Evolutionary conservation across 495 filamentous ascomycete species (phyloP).

Genomic region (Letharia columbiana): DNA sequence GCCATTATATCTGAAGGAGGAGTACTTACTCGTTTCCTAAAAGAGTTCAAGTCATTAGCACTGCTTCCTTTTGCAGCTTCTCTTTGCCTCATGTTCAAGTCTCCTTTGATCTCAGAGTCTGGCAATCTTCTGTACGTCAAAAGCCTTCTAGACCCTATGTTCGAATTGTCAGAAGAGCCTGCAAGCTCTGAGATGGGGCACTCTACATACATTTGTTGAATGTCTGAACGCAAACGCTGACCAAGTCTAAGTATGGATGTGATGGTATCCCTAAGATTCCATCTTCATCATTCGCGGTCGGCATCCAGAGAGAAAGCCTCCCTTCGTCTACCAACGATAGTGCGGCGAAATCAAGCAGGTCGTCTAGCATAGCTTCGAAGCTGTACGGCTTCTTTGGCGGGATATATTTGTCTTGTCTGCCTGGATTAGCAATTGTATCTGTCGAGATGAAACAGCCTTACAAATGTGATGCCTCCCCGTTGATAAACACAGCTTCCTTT

Average conservation of each 20-base stretch:
- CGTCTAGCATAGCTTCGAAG: slow-evolving; percentile 79
- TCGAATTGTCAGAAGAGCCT: slow-evolving; percentile 11
- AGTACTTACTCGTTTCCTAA: slow-evolving; percentile 47
- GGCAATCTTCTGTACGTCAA: slow-evolving; percentile 74
- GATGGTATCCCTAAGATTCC: slow-evolving; percentile 66
- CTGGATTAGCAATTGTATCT: not conserved
- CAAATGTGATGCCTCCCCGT: slow-evolving; percentile 64
- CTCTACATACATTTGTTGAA: slow-evolving; percentile 71
- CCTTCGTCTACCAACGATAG: slow-evolving; percentile 73
- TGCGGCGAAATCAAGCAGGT: slow-evolving; percentile 76
- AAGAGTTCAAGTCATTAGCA: slow-evolving; percentile 74
- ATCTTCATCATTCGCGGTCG: slow-evolving; percentile 72
- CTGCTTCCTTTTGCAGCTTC: slow-evolving; percentile 27
- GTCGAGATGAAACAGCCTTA: slow-evolving; percentile 30
- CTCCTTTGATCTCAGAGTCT: slow-evolving; percentile 45
- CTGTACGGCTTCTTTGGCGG: slow-evolving; percentile 87
- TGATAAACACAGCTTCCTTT: slow-evolving; percentile 52
- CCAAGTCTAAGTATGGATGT: slow-evolving; percentile 67
- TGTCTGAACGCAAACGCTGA: slow-evolving; percentile 69
- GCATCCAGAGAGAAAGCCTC: slow-evolving; percentile 92
- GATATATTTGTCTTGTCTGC: slow-evolving; percentile 65
- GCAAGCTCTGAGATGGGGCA: slow-evolving; percentile 6
- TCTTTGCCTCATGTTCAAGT: slow-evolving; percentile 36
- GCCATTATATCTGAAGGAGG: not conserved
- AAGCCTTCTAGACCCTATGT: slow-evolving; percentile 71